These are phyloP conservation scores for Colletotrichum melonis DNA, from an alignment of 2,329 filamentous ascomycete species.

Conservation along the genomic window DNA sequence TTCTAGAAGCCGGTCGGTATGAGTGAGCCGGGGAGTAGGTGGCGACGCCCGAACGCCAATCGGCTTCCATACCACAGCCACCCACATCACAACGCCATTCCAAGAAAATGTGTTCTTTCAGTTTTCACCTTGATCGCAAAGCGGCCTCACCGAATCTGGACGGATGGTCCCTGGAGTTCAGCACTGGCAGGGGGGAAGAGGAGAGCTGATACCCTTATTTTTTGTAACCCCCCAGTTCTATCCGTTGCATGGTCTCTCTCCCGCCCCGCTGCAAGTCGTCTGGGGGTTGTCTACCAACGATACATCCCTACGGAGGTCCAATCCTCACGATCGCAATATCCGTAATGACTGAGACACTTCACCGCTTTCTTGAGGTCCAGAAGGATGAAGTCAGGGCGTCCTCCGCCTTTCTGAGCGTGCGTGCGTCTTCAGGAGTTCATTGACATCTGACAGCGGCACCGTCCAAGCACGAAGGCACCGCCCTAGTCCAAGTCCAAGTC, in stretches of 20 bases:
- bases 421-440: background rate
- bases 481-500: slow-evolving; percentile 26
- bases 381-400: background rate
- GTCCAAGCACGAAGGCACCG: background rate
- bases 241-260: background rate
- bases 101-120: background rate
- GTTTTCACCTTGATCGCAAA: slow-evolving; percentile 1
- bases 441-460: slow-evolving; percentile 35
- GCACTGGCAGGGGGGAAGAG: background rate
- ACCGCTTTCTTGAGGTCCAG: slow-evolving; percentile 13
- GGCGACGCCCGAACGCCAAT: slow-evolving; percentile 20
- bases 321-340: background rate
- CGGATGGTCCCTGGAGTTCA: slow-evolving; percentile 22
- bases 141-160: slow-evolving; percentile 8
- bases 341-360: slow-evolving; percentile 8
- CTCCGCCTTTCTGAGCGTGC: background rate
- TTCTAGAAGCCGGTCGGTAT: slow-evolving; percentile 6
- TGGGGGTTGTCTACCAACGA: background rate
- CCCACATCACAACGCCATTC: slow-evolving; percentile 18
- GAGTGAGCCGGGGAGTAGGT: background rate
- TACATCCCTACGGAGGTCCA: background rate
- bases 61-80: slow-evolving; percentile 23
- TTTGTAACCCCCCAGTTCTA: background rate
- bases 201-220: background rate
- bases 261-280: background rate